Conservation (phyloP, 2,329 filamentous ascomycete genomes). For the Ophiostoma perfectum region DNA sequence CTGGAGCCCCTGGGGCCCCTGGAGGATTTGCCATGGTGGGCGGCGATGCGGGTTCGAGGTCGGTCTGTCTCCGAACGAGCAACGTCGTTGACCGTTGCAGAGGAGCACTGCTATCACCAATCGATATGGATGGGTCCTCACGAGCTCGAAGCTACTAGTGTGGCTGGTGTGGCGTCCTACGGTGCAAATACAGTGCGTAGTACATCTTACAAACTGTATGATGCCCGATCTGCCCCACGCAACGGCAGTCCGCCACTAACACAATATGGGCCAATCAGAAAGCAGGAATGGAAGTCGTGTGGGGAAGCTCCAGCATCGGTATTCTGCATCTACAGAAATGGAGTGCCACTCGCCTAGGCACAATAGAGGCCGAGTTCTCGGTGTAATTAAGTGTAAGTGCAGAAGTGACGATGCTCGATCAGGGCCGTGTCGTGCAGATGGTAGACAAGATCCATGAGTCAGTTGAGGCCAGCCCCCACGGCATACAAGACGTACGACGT, state of each 20-base stretch:
- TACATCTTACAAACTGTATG: not conserved
- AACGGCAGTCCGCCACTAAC: slow-evolving; percentile 10
- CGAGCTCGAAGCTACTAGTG: not conserved
- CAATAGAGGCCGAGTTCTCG: slow-evolving; percentile 14
- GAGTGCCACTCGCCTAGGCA: not conserved
- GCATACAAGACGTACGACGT: not conserved
- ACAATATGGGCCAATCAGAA: not conserved
- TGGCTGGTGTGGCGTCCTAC: slow-evolving; percentile 10
- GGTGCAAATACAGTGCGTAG: not conserved
- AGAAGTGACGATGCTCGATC: not conserved
- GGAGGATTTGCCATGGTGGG: slow-evolving; percentile 21
- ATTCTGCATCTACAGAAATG: not conserved
- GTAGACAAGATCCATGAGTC: no score
- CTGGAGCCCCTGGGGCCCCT: not conserved
- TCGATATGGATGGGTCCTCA: not conserved
- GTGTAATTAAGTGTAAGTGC: slow-evolving; percentile 4
- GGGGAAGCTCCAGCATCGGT: not conserved
- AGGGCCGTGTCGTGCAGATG: no score
- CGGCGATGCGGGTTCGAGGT: not conserved
- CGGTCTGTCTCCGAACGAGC: not conserved
- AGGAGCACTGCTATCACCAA: not conserved
- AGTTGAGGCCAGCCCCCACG: no score
- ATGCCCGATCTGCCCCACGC: not conserved
- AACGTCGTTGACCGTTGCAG: not conserved
- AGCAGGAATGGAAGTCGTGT: not conserved